Base-by-base conservation (phyloP, 2,329 filamentous ascomycete species). In the Macrophomina tecta region DNA sequence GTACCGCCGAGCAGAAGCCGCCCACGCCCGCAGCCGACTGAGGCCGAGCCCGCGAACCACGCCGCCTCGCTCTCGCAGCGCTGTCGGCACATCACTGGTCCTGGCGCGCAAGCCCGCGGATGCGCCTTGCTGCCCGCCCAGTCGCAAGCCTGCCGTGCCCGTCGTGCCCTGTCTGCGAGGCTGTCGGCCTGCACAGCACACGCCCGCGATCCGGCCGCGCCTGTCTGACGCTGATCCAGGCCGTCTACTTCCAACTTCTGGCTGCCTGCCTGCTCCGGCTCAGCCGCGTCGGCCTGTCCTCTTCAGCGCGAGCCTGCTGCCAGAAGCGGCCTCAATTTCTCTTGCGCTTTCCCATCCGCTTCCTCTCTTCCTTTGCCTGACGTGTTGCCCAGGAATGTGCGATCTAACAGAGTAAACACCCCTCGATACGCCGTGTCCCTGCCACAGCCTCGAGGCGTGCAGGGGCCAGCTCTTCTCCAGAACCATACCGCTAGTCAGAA, bases 51-150 rank as follows among this genome's bases (percentile, higher is more conserved):
- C 4, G 16, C 58, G 40, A 45, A 23, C 23, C 23, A 32, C 58
- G 42, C 58, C 56, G 30, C 30, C 40, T 38, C 34, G 9, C 5
- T 5, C 45, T 28, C 28, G 12, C 9, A 12, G 30, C 30, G 9
- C 6, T n/a, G 12, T 32, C 18, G 49, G 58, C 58, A 49, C 58
- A 42, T 62, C 58, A 62, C 58, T 48, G 46, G n/a, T 62, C 49
- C 58, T 62, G 58, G 58, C 58, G 45, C 45, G 30, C 46, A 23
- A 23, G 42, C 58, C 42, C 45, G 58, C 32, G 9, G 58, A 38
- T 49, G 30, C 42, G 32, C 28, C 6, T 8, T 58, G 42, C n/a
- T 32, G 30, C 6, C 56, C 46, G 7, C n/a, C 58, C 58, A 51
- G 28, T 48, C 36, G 56, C 56, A n/a, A 23, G 18, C 36, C n/a